phyloP scores from a whole-genome alignment of 768 basidiomycete genomes.

The Lactifluus hygrophoroides region DNA sequence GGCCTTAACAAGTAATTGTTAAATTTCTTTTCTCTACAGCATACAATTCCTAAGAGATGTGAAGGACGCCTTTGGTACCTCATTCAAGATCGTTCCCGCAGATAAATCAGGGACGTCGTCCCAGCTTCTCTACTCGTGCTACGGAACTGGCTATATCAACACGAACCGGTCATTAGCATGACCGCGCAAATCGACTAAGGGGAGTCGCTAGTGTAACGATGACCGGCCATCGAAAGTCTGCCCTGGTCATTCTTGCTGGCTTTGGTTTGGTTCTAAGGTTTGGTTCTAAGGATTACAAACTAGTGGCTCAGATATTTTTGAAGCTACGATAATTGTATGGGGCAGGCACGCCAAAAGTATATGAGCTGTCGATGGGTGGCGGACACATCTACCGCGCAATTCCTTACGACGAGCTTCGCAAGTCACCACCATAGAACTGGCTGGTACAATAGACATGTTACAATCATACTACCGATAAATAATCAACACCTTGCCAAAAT shows the following conservation, averaged over 20 bases:
- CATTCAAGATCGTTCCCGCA: conserved; percentile 79
- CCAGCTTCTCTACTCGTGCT: conserved; percentile 77
- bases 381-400: background rate
- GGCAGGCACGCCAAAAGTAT: background rate
- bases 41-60: conserved; percentile 87
- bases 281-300: too few species aligned
- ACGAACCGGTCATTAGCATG: conserved; percentile 70
- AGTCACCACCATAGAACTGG: background rate
- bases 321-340: background rate
- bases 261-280: background rate
- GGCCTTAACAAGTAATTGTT: conserved; percentile 12
- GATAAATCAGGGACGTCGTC: conserved; percentile 40
- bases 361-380: background rate
- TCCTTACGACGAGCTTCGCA: background rate
- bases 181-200: background rate
- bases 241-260: background rate
- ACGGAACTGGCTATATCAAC: conserved; percentile 88
- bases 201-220: background rate
- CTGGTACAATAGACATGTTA: background rate
- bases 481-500: conserved; percentile 68
- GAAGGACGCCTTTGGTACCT: conserved; percentile 74
- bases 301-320: background rate
- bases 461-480: conserved; percentile 52
- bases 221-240: background rate
- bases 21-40: conserved; percentile 36